Evolutionary conservation across 129 eudicot genomes (phyloP).

Genomic region (Logfia minima): DNA sequence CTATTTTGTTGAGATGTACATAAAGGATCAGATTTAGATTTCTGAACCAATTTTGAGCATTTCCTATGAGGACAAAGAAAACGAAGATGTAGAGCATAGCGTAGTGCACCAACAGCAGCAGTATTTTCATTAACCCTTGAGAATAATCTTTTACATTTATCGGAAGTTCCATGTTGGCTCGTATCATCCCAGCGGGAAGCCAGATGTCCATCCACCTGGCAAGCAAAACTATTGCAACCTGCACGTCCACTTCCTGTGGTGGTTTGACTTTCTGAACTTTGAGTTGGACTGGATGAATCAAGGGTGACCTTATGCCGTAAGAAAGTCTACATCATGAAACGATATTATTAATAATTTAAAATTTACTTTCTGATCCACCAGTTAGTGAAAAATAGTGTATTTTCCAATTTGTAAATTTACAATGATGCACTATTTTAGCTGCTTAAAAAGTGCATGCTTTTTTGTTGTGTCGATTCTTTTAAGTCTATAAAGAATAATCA

Average conservation of each 20-base stretch:
- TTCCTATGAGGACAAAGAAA: conserved; percentile 69
- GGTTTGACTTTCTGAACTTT: conserved; percentile 28
- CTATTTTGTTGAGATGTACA: conserved; percentile 30
- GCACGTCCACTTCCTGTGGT: conserved; percentile 24
- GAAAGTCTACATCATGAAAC: conserved; percentile 56
- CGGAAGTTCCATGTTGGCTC: conserved; percentile 25
- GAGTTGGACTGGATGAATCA: conserved; percentile 31
- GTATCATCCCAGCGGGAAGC: conserved; percentile 33
- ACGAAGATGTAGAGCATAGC: conserved; percentile 87
- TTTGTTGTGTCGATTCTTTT: not conserved
- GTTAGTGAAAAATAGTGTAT: not conserved
- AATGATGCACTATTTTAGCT: too few relatives aligned
- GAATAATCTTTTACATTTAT: conserved; percentile 33
- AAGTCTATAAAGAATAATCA: not conserved
- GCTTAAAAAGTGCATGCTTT: too few relatives aligned
- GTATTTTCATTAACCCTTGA: conserved; percentile 49
- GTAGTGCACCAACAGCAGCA: conserved; percentile 58
- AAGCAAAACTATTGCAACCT: conserved; percentile 33
- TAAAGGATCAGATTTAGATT: conserved; percentile 33
- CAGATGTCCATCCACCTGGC: conserved; percentile 38
- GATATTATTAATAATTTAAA: not conserved
- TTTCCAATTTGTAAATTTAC: too few relatives aligned
- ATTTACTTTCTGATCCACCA: conserved; percentile 3
- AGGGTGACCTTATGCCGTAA: conserved; percentile 74
- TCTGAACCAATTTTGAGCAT: conserved; percentile 39